Percentiles rank a stretch among this genome's conserved stretches.
Evolutionary conservation across 2,329 filamentous ascomycete genomes (phyloP).

Genomic region (Arthroderma sp.): DNA sequence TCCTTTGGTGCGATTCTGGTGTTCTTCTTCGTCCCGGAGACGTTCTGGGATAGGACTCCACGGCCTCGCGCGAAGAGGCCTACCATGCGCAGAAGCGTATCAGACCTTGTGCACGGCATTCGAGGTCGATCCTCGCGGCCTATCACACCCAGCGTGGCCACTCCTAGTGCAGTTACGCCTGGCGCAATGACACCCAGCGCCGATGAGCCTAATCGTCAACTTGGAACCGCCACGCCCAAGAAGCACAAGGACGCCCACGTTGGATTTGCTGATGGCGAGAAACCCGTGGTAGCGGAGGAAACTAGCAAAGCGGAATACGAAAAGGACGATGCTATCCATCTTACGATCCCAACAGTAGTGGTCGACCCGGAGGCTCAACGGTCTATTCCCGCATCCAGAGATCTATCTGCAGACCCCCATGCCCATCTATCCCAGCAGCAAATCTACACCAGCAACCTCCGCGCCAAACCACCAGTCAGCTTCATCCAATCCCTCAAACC

Average conservation of each 20-base stretch:
- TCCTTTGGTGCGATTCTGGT: constrained; percentile 58
- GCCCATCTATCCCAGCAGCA: constrained; percentile 20
- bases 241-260: constrained; percentile 40
- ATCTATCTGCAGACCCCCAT: constrained; percentile 23
- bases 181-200: not conserved
- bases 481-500: constrained; percentile 63
- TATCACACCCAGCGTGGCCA: not conserved
- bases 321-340: not conserved
- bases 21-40: constrained; percentile 87
- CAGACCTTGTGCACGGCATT: constrained; percentile 27
- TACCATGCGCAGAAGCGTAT: constrained; percentile 25
- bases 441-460: constrained; percentile 59
- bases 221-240: constrained; percentile 8
- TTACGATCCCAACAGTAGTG: constrained; percentile 4
- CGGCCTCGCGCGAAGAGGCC: constrained; percentile 35
- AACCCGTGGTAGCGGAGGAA: constrained; percentile 6
- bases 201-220: constrained; percentile 14
- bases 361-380: constrained; percentile 24
- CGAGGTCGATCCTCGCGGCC: constrained; percentile 23
- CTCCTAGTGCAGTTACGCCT: constrained; percentile 1
- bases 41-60: constrained; percentile 85
- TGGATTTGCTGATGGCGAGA: constrained; percentile 41
- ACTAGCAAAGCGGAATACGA: constrained; percentile 5
- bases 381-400: constrained; percentile 18
- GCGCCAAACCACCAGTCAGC: constrained; percentile 54